phyloP scores from a whole-genome alignment of 2,329 filamentous ascomycete species.

The Botrytis cinerea region DNA sequence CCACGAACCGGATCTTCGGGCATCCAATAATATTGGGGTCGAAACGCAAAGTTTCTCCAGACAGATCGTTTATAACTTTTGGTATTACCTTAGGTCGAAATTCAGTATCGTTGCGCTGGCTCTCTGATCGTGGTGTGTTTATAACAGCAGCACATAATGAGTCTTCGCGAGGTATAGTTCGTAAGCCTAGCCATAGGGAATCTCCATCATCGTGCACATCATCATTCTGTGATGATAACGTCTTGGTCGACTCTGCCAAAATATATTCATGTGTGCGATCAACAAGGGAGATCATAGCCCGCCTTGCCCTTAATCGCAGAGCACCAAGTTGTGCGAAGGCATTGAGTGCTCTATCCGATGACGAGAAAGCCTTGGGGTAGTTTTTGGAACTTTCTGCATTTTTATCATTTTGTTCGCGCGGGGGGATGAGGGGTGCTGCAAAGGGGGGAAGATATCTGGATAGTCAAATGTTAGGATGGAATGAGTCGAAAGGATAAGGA shows the following conservation, averaged over 20 bases:
- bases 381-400: background rate
- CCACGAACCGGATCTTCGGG: constrained; percentile 35
- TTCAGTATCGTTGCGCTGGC: background rate
- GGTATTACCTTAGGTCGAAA: constrained; percentile 10
- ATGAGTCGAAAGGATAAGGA: background rate
- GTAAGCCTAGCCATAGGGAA: constrained; percentile 20
- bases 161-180: constrained; percentile 18
- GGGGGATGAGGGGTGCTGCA: background rate
- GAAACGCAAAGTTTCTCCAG: constrained; percentile 26
- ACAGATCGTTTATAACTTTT: constrained; percentile 24
- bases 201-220: constrained; percentile 19
- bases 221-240: constrained; percentile 40
- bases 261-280: constrained; percentile 36
- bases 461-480: background rate
- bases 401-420: background rate
- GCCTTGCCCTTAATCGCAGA: constrained; percentile 49
- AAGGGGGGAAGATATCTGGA: constrained; percentile 20
- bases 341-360: constrained; percentile 48
- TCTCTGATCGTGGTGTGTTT: constrained; percentile 1
- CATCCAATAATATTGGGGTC: constrained; percentile 29
- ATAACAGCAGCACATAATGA: constrained; percentile 36
- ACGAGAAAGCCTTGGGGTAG: constrained; percentile 29
- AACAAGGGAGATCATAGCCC: constrained; percentile 48
- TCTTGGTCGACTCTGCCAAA: constrained; percentile 48
- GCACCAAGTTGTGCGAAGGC: constrained; percentile 52